Conservation (phyloP, 2,329 filamentous ascomycete genomes). For the Orbilia oligospora region DNA sequence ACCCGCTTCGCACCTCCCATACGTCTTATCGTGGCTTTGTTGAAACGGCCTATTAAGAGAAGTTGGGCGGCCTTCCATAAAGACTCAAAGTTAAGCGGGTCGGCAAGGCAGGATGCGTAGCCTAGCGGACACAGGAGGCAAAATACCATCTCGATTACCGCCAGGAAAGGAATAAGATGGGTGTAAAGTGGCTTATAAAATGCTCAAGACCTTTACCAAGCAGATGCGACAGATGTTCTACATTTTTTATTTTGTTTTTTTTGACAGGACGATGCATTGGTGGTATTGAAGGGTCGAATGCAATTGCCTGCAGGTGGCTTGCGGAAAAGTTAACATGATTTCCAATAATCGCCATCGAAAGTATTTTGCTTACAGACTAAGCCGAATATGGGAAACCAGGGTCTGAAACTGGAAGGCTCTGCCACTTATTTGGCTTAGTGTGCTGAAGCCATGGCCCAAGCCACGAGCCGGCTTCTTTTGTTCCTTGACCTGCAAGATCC, state of each 20-base stretch:
- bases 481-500: not conserved
- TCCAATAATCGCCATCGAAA: conserved; percentile 21
- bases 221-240: not conserved
- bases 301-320: conserved; percentile 3
- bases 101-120: conserved; percentile 25
- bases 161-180: conserved; percentile 2
- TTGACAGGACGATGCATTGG: not conserved
- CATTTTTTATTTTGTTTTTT: conserved; percentile 22
- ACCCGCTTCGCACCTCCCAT: not conserved
- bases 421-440: conserved; percentile 34
- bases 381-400: not conserved
- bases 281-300: not conserved
- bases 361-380: conserved; percentile 8
- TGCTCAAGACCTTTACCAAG: conserved; percentile 5
- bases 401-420: conserved; percentile 21
- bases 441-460: conserved; percentile 39
- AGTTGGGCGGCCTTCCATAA: conserved; percentile 2
- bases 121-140: conserved; percentile 12
- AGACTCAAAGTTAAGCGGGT: not conserved
- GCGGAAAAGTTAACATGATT: not conserved
- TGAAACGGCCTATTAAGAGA: not conserved
- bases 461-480: conserved; percentile 12
- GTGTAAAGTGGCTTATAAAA: conserved; percentile 19
- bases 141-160: not conserved
- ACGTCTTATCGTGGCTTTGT: conserved; percentile 28